Percentiles rank a stretch among this genome's conserved stretches.
Conservation (phyloP, 129 eudicot species). For the Gnaphalium uliginosum region DNA sequence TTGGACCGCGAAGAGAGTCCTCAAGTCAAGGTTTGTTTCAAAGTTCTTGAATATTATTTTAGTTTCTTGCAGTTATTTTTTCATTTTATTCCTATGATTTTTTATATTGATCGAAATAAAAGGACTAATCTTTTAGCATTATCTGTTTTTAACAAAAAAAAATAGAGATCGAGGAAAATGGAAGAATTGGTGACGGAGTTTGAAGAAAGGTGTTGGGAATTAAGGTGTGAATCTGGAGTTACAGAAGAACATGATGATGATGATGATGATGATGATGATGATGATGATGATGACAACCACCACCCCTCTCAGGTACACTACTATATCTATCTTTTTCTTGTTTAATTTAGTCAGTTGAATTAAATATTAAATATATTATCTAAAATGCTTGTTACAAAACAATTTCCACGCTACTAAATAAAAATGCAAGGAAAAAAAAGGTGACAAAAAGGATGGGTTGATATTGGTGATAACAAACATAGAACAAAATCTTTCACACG, state of each 20-base stretch:
- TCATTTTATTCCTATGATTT: background rate
- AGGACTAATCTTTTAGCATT: background rate
- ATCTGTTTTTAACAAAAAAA: background rate
- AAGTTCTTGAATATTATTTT: slow-evolving; percentile 2
- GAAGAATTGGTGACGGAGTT: background rate
- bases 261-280: background rate
- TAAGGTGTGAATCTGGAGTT: background rate
- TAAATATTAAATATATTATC: too few species aligned
- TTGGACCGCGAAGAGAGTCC: background rate
- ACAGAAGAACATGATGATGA: background rate
- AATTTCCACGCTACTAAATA: background rate
- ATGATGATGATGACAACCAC: background rate
- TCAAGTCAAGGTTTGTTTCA: background rate
- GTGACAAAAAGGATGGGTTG: too few species aligned
- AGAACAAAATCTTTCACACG: too few species aligned
- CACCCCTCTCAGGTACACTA: background rate
- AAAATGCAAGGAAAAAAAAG: background rate
- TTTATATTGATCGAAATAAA: background rate
- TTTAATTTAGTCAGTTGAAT: background rate
- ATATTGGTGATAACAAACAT: too few species aligned
- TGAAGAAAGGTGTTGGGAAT: background rate
- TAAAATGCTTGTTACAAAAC: too few species aligned
- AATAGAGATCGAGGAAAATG: background rate
- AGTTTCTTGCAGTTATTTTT: background rate
- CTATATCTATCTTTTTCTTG: background rate